Conservation (phyloP, 495 filamentous ascomycete species). For the Pseudevernia furfuracea region DNA sequence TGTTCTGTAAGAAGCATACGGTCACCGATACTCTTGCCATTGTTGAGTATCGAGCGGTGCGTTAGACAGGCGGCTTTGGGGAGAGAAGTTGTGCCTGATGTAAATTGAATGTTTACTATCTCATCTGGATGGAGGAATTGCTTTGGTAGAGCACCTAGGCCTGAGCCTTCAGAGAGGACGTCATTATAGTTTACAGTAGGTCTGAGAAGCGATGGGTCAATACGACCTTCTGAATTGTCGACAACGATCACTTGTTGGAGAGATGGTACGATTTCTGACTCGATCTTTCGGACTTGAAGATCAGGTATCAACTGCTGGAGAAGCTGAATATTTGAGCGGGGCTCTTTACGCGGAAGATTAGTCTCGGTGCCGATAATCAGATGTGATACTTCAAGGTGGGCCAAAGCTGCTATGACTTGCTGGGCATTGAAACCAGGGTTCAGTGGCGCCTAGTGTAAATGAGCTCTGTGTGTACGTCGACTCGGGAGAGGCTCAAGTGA, state of each 20-base stretch:
- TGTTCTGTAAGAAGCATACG: conserved; percentile 67
- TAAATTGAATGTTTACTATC: conserved; percentile 93
- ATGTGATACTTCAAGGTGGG: conserved; percentile 65
- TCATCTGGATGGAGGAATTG: conserved; percentile 56
- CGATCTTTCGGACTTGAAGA: conserved; percentile 43
- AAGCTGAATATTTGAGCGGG: conserved; percentile 67
- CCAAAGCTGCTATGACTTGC: conserved; percentile 72
- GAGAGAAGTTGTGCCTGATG: conserved; percentile 79
- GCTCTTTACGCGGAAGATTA: conserved; percentile 72
- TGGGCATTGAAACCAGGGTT: conserved; percentile 82
- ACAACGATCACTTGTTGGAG: conserved; percentile 66
- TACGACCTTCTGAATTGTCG: conserved; percentile 65
- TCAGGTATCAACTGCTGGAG: conserved; percentile 58
- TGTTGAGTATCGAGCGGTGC: conserved; percentile 83
- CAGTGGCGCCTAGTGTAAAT: conserved; percentile 57
- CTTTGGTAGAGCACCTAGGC: conserved; percentile 29
- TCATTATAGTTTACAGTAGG: conserved; percentile 49
- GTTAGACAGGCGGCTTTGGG: conserved; percentile 90
- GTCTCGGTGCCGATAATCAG: conserved; percentile 80
- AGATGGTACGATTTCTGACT: conserved; percentile 60
- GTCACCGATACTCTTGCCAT: conserved; percentile 72
- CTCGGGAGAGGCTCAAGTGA: background rate
- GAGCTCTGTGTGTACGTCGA: background rate
- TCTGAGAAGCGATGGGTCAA: conserved; percentile 41
- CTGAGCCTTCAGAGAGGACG: conserved; percentile 42